Evolutionary conservation across 139 green algal genomes (phyloP).

Genomic region (Picochlorum sp.): DNA sequence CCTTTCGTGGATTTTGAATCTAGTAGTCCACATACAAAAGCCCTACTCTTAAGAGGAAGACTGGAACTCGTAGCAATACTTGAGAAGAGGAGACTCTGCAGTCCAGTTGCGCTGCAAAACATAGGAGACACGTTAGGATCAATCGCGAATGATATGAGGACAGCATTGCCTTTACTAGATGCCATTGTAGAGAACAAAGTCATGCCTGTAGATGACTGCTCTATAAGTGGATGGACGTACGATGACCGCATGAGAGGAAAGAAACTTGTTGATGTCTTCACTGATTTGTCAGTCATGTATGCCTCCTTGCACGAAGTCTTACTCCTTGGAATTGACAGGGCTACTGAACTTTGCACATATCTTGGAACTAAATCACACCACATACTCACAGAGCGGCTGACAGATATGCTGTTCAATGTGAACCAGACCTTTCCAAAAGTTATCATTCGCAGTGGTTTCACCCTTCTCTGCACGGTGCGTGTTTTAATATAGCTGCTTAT

Average conservation of each 20-base stretch:
- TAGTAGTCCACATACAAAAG: not conserved
- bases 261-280: conserved; percentile 5
- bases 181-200: conserved; percentile 1
- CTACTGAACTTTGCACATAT: not conserved
- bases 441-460: no score
- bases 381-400: not conserved
- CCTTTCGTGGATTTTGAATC: conserved; percentile 8
- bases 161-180: conserved; percentile 4
- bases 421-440: no score
- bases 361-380: not conserved
- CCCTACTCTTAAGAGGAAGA: conserved; percentile 7
- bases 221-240: conserved; percentile 7
- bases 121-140: not conserved
- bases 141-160: conserved; percentile 2
- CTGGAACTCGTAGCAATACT: conserved; percentile 3
- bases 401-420: no score
- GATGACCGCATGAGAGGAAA: not conserved
- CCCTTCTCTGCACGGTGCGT: no score
- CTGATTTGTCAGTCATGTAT: conserved; percentile 10
- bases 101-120: not conserved
- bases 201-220: not conserved
- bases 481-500: no score
- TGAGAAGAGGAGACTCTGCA: not conserved
- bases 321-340: not conserved
- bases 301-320: conserved; percentile 3